These are phyloP conservation scores for Pachyrhizus erosus DNA, from an alignment of 306 rosid species.

Conservation along the genomic window DNA sequence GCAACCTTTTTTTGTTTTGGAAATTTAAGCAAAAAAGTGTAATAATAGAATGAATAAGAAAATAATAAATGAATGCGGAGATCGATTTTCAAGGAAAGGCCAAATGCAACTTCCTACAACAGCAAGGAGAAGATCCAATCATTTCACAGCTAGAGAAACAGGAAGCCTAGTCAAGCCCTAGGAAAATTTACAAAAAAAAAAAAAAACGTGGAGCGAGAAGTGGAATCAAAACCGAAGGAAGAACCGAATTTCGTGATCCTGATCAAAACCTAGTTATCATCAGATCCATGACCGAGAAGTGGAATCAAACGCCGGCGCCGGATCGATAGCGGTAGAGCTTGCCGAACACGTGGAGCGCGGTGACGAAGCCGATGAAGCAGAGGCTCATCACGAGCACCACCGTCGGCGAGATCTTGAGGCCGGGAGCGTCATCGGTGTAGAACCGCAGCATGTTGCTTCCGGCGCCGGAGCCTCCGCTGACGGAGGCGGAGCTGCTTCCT, in stretches of 20 bases:
- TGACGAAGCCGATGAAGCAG: slow-evolving; percentile 93
- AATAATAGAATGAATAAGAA: neutral
- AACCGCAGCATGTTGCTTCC: slow-evolving; percentile 79
- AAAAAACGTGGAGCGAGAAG: too few species aligned
- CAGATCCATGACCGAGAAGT: slow-evolving; percentile 1
- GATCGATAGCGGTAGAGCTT: slow-evolving; percentile 59
- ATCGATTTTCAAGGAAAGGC: slow-evolving; percentile 30
- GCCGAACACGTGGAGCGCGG: slow-evolving; percentile 91
- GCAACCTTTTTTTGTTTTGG: neutral
- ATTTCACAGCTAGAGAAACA: slow-evolving; percentile 27
- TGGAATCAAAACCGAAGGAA: too few species aligned
- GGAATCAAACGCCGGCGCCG: slow-evolving; percentile 53
- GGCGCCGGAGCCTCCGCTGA: slow-evolving; percentile 39
- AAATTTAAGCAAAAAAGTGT: neutral
- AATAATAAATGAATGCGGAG: neutral
- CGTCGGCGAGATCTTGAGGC: slow-evolving; percentile 83
- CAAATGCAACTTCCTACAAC: slow-evolving; percentile 36
- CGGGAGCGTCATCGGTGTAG: slow-evolving; percentile 94
- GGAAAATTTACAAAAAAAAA: slow-evolving; percentile 42
- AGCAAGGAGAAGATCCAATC: slow-evolving; percentile 30
- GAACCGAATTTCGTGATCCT: neutral
- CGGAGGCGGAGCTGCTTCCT: slow-evolving; percentile 39
- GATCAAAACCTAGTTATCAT: too few species aligned
- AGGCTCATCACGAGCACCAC: slow-evolving; percentile 90
- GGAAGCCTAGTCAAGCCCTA: slow-evolving; percentile 32